phyloP scores from a whole-genome alignment of 352 stramenopile species.

The Phytophthora uliginosa region DNA sequence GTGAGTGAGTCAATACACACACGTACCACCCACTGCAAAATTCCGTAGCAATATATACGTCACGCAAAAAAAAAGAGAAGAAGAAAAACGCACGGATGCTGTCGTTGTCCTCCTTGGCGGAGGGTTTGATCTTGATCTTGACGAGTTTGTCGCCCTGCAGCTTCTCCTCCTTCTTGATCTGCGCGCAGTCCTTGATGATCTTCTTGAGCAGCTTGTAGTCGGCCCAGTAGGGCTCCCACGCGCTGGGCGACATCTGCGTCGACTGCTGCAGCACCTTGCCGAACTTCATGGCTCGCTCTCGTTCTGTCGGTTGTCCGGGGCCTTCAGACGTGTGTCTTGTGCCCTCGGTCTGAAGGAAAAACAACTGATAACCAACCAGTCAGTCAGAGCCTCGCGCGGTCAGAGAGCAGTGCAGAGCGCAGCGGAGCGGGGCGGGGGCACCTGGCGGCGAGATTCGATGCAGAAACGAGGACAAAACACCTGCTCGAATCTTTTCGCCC shows the following conservation, averaged over 20 bases:
- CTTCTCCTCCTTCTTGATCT: conserved; percentile 90
- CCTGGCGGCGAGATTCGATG: conserved; percentile 44
- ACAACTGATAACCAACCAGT: conserved; percentile 45
- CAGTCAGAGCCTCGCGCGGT: conserved; percentile 14
- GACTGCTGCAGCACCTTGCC: conserved; percentile 91
- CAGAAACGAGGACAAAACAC: conserved; percentile 41
- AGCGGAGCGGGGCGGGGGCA: conserved; percentile 20
- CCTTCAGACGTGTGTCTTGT: not conserved
- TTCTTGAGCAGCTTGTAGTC: conserved; percentile 93
- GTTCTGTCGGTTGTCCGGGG: not conserved
- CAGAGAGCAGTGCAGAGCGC: conserved; percentile 17
- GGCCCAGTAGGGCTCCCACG: conserved; percentile 84
- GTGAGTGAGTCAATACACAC: not conserved
- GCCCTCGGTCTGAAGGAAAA: conserved; percentile 15
- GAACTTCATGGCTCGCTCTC: conserved; percentile 76
- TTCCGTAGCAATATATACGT: not conserved
- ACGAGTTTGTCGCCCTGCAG: conserved; percentile 77
- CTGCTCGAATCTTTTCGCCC: conserved; percentile 41
- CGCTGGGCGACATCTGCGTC: conserved; percentile 82
- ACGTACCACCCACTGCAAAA: too few relatives aligned
- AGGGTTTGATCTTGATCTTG: conserved; percentile 85
- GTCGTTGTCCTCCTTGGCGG: conserved; percentile 87
- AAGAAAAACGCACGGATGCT: conserved; percentile 76
- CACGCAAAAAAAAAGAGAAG: not conserved
- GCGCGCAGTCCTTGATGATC: conserved; percentile 92